A percentile compares a stretch with the other conserved stretches of the same genome.
Evolutionary conservation across 106 monocot species (phyloP).

Genomic region (Dendrobium catenatum): DNA sequence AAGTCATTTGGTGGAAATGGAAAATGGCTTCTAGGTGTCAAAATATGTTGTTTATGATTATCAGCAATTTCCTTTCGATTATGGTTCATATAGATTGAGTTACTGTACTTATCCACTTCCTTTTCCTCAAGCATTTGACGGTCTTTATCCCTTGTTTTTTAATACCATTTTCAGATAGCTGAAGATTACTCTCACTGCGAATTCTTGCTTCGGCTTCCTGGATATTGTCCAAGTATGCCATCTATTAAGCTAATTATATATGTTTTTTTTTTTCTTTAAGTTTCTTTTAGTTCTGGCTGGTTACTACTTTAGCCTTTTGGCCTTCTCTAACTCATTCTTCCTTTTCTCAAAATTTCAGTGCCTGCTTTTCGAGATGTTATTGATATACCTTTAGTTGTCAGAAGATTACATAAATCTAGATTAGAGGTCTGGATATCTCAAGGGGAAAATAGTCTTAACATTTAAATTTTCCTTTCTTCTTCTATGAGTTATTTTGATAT

Average conservation of each 20-base stretch:
- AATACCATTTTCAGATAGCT: constrained; percentile 52
- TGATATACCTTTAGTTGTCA: constrained; percentile 86
- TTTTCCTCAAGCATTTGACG: neutral
- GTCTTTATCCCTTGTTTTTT: neutral
- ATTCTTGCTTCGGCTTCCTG: constrained; percentile 81
- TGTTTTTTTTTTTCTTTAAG: neutral
- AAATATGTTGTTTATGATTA: too few species aligned
- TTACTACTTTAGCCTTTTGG: neutral
- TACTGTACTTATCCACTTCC: neutral
- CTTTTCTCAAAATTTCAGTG: constrained; percentile 39
- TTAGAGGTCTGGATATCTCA: constrained; percentile 33
- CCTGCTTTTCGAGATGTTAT: constrained; percentile 86
- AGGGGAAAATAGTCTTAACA: neutral
- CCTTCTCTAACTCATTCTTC: neutral
- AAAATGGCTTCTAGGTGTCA: too few species aligned
- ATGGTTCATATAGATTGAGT: neutral
- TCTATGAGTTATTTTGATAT: neutral
- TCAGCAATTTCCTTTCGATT: too few species aligned
- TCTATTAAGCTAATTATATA: constrained; percentile 7
- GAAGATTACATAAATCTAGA: constrained; percentile 68
- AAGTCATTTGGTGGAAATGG: too few species aligned
- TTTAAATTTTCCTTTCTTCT: neutral
- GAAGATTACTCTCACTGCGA: constrained; percentile 94
- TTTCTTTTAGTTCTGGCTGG: neutral
- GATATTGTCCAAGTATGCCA: constrained; percentile 84